Base-by-base conservation (phyloP, 345 rosid genomes). In the Hevea brasiliensis region DNA sequence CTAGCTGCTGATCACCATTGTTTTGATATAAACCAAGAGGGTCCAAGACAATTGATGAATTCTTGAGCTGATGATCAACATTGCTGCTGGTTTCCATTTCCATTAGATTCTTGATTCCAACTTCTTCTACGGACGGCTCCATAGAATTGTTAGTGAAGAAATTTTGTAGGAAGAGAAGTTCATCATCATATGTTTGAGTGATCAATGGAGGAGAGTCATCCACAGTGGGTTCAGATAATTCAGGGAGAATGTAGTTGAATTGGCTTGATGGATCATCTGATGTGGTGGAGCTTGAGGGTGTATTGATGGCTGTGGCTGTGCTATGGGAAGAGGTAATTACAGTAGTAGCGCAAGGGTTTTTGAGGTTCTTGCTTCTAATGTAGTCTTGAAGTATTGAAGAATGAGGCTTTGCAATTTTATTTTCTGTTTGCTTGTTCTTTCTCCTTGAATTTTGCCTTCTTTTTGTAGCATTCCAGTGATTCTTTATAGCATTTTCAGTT, bases 391-490 rank as follows among this genome's bases (percentile, higher is more conserved):
- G 98, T 45, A 94, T 55, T 15, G 91, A 86, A 13, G 95, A 80
- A 14, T 87, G 87, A 58, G 81, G 77, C 59, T 75, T 83, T 57
- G 69, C 73, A 59, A 67, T 69, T 62, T 77, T 69, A 40, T 72
- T 72, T 65, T 82, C 65, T 15, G 63, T 47, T 76, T 83, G 88
- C 73, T 85, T 85, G 54, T 79, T 82, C 80, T 87, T 88, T 63
- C 91, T 85, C 79, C 87, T 86, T 8, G 97, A 88, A 79, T 86
- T 85, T 80, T 90, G 96, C 71, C 91, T 85, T 50, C 98, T 86
- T 66, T 85, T 92, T 0, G 98, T 92, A 2, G 98, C 97, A 45
- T 94, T 94, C 98, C 98, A 92, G 57, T 94, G 98, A 67, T 94
- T 94, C 83, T 94, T 94, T 51, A 94, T 89, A 12, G 98, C 72